Evolutionary conservation across 768 basidiomycete species (phyloP), one percentile per base, ranked within the genome.

Genomic region (Rickenella mellea): DNA sequence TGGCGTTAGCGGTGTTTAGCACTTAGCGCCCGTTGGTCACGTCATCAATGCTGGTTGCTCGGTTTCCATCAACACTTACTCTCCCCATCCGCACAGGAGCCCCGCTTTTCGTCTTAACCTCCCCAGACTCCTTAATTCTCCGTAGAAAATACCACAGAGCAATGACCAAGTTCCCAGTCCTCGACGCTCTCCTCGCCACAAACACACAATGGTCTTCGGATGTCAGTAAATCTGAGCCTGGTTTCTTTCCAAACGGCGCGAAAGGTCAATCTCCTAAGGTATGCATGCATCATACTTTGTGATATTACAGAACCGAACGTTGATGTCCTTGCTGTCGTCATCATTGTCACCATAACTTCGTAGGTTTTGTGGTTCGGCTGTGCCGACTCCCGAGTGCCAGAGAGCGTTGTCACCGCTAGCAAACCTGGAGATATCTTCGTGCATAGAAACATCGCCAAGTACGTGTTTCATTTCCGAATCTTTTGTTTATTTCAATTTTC

Each of bases 401-500:
- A 90, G 57, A 76, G 76, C 27, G 80, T 85, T 49, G 64, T 85
- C 42, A 79, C 78, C 27, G 74, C 67, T 25, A 66, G 76, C 8
- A 69, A 69, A 48, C 90, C 90, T 0, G 91, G 89, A 40, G 81
- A 82, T 33, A 74, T 86, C 46, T 92, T 93, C 52, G 78, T 83
- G 21, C 80, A 89, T 60, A 69, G 90, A 37, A 92, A 92, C 60
- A 80, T 93, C 49, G 90, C 88, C 40, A 92, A 94, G 82, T 87
- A 50, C 43, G 78, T 14, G n/a, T n/a, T n/a, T n/a, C n/a, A n/a
- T n/a, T n/a, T n/a, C n/a, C n/a, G n/a, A n/a, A n/a, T n/a, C n/a
- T n/a, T n/a, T n/a, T n/a, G n/a, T n/a, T n/a, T n/a, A n/a, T n/a
- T n/a, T n/a, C n/a, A n/a, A n/a, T n/a, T n/a, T n/a, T n/a, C n/a